A percentile compares a stretch with the other conserved stretches of the same genome.
Conservation (phyloP, 2,329 filamentous ascomycete genomes). For the Apiospora arundinis region DNA sequence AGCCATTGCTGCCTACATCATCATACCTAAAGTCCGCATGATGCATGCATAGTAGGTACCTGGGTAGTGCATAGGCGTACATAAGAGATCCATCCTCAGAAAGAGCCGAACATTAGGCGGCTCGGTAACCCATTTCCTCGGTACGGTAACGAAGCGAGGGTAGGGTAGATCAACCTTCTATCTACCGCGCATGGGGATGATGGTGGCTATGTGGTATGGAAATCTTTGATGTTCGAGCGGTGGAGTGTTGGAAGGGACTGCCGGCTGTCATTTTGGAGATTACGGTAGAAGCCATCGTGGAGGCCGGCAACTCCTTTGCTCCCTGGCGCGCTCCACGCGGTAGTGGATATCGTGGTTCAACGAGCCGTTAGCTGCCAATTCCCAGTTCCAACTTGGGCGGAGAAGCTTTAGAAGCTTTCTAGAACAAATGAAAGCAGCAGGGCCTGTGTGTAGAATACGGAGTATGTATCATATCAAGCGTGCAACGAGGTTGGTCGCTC, state of each 20-base stretch:
- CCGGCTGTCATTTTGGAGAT: constrained; percentile 10
- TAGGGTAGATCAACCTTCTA: not conserved
- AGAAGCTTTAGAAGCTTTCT: not conserved
- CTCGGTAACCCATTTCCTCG: constrained; percentile 2
- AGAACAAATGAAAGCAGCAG: not conserved
- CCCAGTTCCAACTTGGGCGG: not conserved
- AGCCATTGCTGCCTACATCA: not conserved
- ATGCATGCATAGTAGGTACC: not conserved
- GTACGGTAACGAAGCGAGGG: not conserved
- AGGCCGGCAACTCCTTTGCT: constrained; percentile 15
- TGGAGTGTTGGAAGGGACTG: constrained; percentile 7
- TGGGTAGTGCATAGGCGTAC: not conserved
- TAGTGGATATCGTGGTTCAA: not conserved
- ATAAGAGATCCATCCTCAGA: not conserved
- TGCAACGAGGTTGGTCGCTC: not conserved
- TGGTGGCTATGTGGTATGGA: not conserved
- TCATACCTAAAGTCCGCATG: constrained; percentile 2
- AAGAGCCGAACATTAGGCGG: not conserved
- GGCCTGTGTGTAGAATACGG: not conserved
- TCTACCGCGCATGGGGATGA: not conserved
- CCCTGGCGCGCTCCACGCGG: constrained; percentile 9
- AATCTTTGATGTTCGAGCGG: not conserved
- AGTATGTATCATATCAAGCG: not conserved
- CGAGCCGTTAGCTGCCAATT: not conserved
- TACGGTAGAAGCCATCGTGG: constrained; percentile 14